phyloP scores from a whole-genome alignment of 2,329 filamentous ascomycete genomes.

The Talaromyces sp. region DNA sequence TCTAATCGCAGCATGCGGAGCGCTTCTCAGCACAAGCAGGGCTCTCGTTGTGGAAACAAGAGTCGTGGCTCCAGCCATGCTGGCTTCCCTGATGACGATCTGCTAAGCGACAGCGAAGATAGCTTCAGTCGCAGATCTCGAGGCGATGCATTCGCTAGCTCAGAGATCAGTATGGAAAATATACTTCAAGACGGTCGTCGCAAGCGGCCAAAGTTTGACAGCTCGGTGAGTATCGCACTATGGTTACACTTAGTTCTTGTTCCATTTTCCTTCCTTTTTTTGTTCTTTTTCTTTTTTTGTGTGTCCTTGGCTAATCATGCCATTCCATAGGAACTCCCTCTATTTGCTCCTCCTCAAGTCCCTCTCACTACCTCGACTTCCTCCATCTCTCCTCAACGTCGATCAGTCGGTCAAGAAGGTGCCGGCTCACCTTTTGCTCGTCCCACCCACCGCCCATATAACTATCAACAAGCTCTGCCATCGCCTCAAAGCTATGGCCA shows the following conservation, averaged over 20 bases:
- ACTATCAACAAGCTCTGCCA: slow-evolving; percentile 74
- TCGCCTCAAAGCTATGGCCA: slow-evolving; percentile 79
- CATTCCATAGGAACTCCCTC: slow-evolving; percentile 75
- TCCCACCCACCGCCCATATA: slow-evolving; percentile 77
- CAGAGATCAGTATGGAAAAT: slow-evolving; percentile 96
- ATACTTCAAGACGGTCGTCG: slow-evolving; percentile 95
- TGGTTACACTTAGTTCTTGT: slow-evolving; percentile 8
- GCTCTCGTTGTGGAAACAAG: slow-evolving; percentile 68
- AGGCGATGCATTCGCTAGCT: slow-evolving; percentile 84
- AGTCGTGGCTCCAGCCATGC: slow-evolving; percentile 66
- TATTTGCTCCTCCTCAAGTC: slow-evolving; percentile 93
- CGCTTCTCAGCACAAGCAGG: slow-evolving; percentile 73
- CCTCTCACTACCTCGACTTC: slow-evolving; percentile 93
- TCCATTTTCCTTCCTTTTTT: slow-evolving; percentile 24
- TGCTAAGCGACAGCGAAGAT: slow-evolving; percentile 86
- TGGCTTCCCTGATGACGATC: slow-evolving; percentile 71
- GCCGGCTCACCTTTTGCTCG: slow-evolving; percentile 71
- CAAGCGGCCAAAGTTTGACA: slow-evolving; percentile 93
- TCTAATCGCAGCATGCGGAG: slow-evolving; percentile 73
- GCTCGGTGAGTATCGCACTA: slow-evolving; percentile 73
- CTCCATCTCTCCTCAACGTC: slow-evolving; percentile 90
- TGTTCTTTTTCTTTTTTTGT: slow-evolving; percentile 2
- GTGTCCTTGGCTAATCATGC: slow-evolving; percentile 14
- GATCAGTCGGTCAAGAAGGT: slow-evolving; percentile 71
- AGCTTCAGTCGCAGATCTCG: slow-evolving; percentile 76